Conservation (phyloP, 495 filamentous ascomycete species). For the Terfezia claveryi region DNA sequence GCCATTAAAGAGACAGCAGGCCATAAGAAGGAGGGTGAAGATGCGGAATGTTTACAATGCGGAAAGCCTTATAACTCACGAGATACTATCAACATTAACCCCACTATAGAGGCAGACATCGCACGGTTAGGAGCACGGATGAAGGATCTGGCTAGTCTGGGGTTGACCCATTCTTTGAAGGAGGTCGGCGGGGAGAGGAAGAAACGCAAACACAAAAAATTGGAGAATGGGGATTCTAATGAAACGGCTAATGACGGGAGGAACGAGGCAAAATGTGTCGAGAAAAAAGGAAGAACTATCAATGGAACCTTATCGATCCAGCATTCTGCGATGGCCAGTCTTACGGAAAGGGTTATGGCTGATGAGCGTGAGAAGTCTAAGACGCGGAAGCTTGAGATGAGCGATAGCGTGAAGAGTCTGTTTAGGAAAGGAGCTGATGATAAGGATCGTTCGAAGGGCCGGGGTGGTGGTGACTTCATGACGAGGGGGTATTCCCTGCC, state of each 20-base stretch:
- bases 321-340: conserved; percentile 58
- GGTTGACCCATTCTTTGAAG: conserved; percentile 73
- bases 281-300: conserved; percentile 15
- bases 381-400: conserved; percentile 45
- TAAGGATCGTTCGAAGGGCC: conserved; percentile 21
- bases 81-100: conserved; percentile 68
- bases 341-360: conserved; percentile 65
- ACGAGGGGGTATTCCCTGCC: conserved; percentile 50
- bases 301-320: conserved; percentile 37
- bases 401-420: conserved; percentile 47
- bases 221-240: conserved; percentile 12
- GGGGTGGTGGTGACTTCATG: conserved; percentile 41
- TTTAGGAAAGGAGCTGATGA: conserved; percentile 32
- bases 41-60: conserved; percentile 38
- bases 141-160: conserved; percentile 40
- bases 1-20: conserved; percentile 57
- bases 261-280: not conserved
- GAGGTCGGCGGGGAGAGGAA: conserved; percentile 40
- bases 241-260: conserved; percentile 5
- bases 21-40: conserved; percentile 21
- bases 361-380: conserved; percentile 72
- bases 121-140: conserved; percentile 41
- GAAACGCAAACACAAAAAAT: conserved; percentile 20
- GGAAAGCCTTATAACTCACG: conserved; percentile 47
- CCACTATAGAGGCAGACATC: conserved; percentile 47